Conservation (phyloP, 1,284 basidiomycete species). For the Exobasidium cylindrosporum region DNA sequence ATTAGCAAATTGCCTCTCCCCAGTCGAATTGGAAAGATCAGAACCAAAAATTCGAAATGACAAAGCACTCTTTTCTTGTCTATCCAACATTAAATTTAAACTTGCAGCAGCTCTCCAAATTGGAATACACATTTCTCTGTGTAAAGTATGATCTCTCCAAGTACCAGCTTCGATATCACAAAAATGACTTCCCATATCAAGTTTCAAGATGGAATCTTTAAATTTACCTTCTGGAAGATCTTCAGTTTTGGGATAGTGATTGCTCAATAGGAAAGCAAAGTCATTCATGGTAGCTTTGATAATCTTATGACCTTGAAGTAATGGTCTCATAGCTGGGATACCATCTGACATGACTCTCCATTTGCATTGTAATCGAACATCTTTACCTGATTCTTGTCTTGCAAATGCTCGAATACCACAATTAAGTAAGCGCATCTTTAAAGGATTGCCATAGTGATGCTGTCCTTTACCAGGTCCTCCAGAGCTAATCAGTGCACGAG, state of each 20-base stretch:
- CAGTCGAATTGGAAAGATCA: slow-evolving; percentile 42
- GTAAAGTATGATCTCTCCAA: slow-evolving; percentile 22
- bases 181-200: slow-evolving; percentile 46
- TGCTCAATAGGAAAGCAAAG: slow-evolving; percentile 63
- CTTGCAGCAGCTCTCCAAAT: slow-evolving; percentile 51
- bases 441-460: slow-evolving; percentile 62
- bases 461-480: slow-evolving; percentile 61
- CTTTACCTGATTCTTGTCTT: slow-evolving; percentile 61
- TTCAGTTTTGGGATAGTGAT: slow-evolving; percentile 46
- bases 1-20: slow-evolving; percentile 35
- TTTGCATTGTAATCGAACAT: slow-evolving; percentile 61
- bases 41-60: slow-evolving; percentile 49
- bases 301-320: slow-evolving; percentile 67
- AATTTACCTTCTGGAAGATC: slow-evolving; percentile 28
- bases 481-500: slow-evolving; percentile 68
- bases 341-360: slow-evolving; percentile 80
- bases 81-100: slow-evolving; percentile 54
- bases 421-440: slow-evolving; percentile 78
- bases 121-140: slow-evolving; percentile 38
- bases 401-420: slow-evolving; percentile 78
- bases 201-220: slow-evolving; percentile 24
- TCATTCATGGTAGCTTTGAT: slow-evolving; percentile 64
- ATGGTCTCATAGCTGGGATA: slow-evolving; percentile 75
- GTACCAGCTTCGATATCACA: slow-evolving; percentile 38
- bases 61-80: slow-evolving; percentile 53